Evolutionary conservation across 176 grass and related monocot genomes (phyloP), one percentile per base, ranked within the genome.

Genomic region (Cenchrus purpureus): DNA sequence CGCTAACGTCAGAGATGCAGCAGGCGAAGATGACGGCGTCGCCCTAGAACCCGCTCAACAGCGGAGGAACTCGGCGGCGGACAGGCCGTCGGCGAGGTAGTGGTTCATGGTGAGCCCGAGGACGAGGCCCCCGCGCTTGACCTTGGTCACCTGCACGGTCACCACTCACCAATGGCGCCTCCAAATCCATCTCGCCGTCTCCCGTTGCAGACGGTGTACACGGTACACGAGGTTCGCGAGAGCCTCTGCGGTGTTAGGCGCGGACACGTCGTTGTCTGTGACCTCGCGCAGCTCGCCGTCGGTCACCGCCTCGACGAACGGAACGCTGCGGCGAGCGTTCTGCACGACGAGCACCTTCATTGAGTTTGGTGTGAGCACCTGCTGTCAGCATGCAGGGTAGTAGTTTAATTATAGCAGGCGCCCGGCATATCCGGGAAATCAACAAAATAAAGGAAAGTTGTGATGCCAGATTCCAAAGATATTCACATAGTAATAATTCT

Each of bases 71-170:
- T 87, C 78, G 12, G 82, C 82, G 13, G 81, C 60, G 11, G 86
- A 83, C 3, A 68, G 34, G 61, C 86, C 92, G 12, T 93, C 91
- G 0, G 85, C 65, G 50, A 93, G 53, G 85, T 85, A 86, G 59
- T 93, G 88, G 85, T 93, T 93, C 78, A 76, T 28, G 69, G 92
- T 79, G 4, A 94, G 75, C 22, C 92, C 92, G 37, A 91, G 37
- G 28, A 86, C 77, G 32, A 87, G 89, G 59, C 89, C 83, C 6
- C 89, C 86, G 50, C 89, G 91, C 55, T 37, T 81, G 75, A 90
- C 88, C 68, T 59, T 83, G 17, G 91, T 93, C 19, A 93, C 60
- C 91, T 93, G 77, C 22, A 90, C 56, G 73, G 65, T 76, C 20
- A 93, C 78, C 83, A 93, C 62, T 76, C 20, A 93, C 78, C 83